These are phyloP conservation scores for Candida anglica DNA, from an alignment of 805 yeast species.

Conservation along the genomic window DNA sequence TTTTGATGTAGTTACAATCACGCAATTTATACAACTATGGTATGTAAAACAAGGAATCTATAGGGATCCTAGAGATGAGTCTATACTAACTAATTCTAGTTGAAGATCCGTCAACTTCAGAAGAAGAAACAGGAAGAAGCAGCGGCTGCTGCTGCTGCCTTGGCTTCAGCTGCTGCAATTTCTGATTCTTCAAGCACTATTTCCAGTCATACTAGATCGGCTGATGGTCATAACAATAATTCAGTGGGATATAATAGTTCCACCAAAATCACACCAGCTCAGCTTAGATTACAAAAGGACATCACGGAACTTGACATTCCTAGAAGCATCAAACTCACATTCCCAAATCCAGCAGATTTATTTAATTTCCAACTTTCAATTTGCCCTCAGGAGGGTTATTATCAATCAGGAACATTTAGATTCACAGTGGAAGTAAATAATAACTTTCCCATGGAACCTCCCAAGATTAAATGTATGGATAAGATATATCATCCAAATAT, in stretches of 20 bases:
- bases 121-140: slow-evolving; percentile 51
- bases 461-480: slow-evolving; percentile 68
- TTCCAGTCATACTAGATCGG: not conserved
- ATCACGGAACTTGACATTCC: slow-evolving; percentile 67
- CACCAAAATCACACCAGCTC: slow-evolving; percentile 51
- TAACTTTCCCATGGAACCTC: slow-evolving; percentile 89
- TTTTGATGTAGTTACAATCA: too few relatives aligned
- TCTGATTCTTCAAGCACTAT: slow-evolving; percentile 1
- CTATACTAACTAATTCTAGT: slow-evolving; percentile 29
- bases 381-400: slow-evolving; percentile 70
- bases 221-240: not conserved
- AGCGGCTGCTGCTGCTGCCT: slow-evolving; percentile 23
- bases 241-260: slow-evolving; percentile 4
- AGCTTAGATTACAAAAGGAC: slow-evolving; percentile 72
- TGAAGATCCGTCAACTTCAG: slow-evolving; percentile 58
- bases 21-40: too few relatives aligned
- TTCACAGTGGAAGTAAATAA: slow-evolving; percentile 66
- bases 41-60: too few relatives aligned
- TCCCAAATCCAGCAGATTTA: slow-evolving; percentile 52
- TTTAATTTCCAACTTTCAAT: slow-evolving; percentile 59
- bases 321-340: slow-evolving; percentile 46
- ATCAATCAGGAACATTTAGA: slow-evolving; percentile 61
- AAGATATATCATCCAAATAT: slow-evolving; percentile 92
- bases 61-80: too few relatives aligned
- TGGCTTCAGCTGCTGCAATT: slow-evolving; percentile 25